Evolutionary conservation across 1,284 basidiomycete species (phyloP).

Genomic region (Cryptococcus jaspeensis): DNA sequence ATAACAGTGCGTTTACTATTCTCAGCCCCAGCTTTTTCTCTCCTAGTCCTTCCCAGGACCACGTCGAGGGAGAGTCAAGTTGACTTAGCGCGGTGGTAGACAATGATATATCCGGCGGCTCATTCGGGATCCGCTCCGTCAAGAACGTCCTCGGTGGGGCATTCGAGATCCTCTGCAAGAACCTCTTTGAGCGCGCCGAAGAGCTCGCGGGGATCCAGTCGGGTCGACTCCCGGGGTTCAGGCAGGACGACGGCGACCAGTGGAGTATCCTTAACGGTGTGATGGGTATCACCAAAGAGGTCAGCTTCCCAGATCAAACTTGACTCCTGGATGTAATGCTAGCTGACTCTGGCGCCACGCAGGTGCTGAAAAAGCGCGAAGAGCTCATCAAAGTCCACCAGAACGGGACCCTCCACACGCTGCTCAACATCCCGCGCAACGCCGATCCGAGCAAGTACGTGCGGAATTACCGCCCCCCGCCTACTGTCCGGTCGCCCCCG

Average conservation of each 20-base stretch:
- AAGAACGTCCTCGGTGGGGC: slow-evolving; percentile 82
- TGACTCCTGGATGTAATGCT: no score
- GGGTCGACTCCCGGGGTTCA: slow-evolving; percentile 22
- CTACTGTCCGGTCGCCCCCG: background rate
- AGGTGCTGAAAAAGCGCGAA: slow-evolving; percentile 29
- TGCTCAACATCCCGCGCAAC: slow-evolving; percentile 30
- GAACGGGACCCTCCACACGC: slow-evolving; percentile 48
- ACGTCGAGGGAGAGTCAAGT: no score
- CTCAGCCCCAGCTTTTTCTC: background rate
- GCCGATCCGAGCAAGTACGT: slow-evolving; percentile 20
- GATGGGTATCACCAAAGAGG: slow-evolving; percentile 79
- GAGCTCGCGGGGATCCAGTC: slow-evolving; percentile 21
- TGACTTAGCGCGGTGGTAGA: slow-evolving; percentile 53
- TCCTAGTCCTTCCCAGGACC: no score
- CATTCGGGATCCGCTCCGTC: slow-evolving; percentile 79
- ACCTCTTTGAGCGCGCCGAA: slow-evolving; percentile 32
- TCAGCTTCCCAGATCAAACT: slow-evolving; percentile 44
- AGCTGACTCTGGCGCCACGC: background rate
- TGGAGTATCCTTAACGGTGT: slow-evolving; percentile 77
- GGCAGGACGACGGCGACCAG: slow-evolving; percentile 57
- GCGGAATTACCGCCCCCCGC: slow-evolving; percentile 21
- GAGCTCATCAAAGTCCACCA: slow-evolving; percentile 27
- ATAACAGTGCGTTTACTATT: slow-evolving; percentile 68
- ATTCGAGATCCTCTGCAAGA: slow-evolving; percentile 72
- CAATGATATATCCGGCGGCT: slow-evolving; percentile 90